Evolutionary conservation across 1,139 yeast genomes (phyloP), one percentile per base, ranked within the genome.

Genomic region (Candida sojae): DNA sequence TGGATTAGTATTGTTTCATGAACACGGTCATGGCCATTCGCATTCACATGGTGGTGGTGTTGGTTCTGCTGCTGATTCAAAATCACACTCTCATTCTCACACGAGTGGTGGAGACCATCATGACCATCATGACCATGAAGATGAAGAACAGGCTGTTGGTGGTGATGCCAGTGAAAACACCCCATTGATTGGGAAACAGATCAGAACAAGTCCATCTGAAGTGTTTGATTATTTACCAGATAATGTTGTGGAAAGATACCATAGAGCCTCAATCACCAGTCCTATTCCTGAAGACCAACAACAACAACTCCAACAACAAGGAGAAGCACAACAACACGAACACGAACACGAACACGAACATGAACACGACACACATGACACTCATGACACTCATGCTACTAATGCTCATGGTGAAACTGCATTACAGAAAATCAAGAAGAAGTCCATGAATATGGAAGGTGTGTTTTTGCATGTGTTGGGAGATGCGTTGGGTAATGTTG

Each of bases 391-490:
- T 12, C 59, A 61, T 38, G 34, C 55, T 54, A 33, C 54, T 25
- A 34, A 28, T 6, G 43, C 3, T 13, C 31, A 12, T 6, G 55
- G 21, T 11, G 23, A 39, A 29, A 17, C 13, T 23, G 29, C 26
- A 32, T 17, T 23, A 23, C 34, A 39, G 33, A 42, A 31, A 33
- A 33, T 37, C 59, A 68, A 55, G 69, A 73, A 59, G 61, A 83
- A 80, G 64, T 88, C 96, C 11, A 75, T 93, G 74, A 93, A 93
- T 68, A 93, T 93, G 98, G 95, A 90, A 60, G 98, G 99, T 53
- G 98, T 93, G 5, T 93, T 89, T 62, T 75, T 93, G 59, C 99
- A 93, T 64, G 99, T 93, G 6, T 57, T 93, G 58, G 99, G 99
- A 40, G 99, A 93, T 66, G 98, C 98, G 1, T 73, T 93, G 52